These are phyloP conservation scores for Termitomyces sp. DNA, from an alignment of 768 basidiomycete species.

Conservation along the genomic window DNA sequence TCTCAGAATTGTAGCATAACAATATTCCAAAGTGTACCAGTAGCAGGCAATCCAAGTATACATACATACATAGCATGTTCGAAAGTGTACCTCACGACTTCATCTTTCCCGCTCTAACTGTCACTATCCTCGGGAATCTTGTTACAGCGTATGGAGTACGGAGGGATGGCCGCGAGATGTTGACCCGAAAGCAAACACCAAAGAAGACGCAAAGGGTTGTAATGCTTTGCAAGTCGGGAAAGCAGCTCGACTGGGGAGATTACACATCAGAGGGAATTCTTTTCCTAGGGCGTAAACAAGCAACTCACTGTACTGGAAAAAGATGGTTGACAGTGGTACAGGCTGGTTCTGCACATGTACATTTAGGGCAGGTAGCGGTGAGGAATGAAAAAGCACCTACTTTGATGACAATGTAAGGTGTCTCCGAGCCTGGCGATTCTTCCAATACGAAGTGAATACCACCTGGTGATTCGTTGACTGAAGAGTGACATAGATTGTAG, in stretches of 20 bases:
- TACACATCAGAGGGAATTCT: neutral
- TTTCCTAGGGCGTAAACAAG: neutral
- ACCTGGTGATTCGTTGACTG: conserved; percentile 17
- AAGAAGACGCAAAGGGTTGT: conserved; percentile 55
- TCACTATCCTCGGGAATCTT: conserved; percentile 16
- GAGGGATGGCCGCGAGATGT: conserved; percentile 47
- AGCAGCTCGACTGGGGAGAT: conserved; percentile 42
- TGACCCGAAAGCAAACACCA: conserved; percentile 46
- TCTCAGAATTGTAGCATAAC: neutral
- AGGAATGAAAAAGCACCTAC: conserved; percentile 16
- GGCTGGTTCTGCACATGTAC: conserved; percentile 44
- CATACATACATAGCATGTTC: neutral
- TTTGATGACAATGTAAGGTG: conserved; percentile 28
- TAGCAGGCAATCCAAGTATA: neutral
- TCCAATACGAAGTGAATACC: conserved; percentile 31
- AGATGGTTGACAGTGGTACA: conserved; percentile 46
- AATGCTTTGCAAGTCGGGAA: conserved; percentile 48
- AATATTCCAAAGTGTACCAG: neutral
- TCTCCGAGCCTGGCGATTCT: conserved; percentile 20
- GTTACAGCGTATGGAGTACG: conserved; percentile 35
- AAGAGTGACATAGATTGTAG: neutral
- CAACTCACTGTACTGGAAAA: conserved; percentile 55
- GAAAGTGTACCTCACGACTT: no score
- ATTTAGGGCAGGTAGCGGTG: neutral
- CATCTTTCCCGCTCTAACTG: no score